These are phyloP conservation scores for Phallus indusiatus DNA, from an alignment of 768 basidiomycete species.

Conservation along the genomic window DNA sequence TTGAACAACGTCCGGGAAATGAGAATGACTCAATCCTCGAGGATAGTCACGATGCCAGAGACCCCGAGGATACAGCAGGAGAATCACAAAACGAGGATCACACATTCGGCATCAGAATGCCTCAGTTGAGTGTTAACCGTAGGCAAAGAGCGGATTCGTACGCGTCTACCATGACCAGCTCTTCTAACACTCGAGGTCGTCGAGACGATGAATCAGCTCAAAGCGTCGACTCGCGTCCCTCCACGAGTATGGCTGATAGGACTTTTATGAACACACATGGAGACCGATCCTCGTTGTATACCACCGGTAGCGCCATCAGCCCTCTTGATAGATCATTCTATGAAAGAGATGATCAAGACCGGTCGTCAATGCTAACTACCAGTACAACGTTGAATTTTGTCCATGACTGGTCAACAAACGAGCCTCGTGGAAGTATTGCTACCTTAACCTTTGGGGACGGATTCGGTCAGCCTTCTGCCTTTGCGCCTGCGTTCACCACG, in stretches of 20 bases:
- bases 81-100: background rate
- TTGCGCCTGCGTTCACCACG: background rate
- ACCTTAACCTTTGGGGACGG: slow-evolving; percentile 36
- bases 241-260: background rate
- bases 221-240: background rate
- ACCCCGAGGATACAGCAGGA: background rate
- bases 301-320: slow-evolving; percentile 17
- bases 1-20: background rate
- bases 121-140: background rate
- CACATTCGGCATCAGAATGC: background rate
- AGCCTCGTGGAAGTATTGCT: slow-evolving; percentile 41
- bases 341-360: slow-evolving; percentile 50
- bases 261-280: background rate
- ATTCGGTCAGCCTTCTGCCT: background rate
- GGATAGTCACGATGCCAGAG: background rate
- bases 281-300: background rate
- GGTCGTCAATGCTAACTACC: slow-evolving; percentile 37
- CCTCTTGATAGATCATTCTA: background rate
- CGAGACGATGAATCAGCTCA: background rate
- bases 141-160: background rate
- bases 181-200: background rate
- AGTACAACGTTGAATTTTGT: slow-evolving; percentile 23
- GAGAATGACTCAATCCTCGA: background rate
- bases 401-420: slow-evolving; percentile 8
- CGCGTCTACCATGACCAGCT: background rate